Conservation (phyloP, 2,329 filamentous ascomycete species). For the Fusarium veterinarium region DNA sequence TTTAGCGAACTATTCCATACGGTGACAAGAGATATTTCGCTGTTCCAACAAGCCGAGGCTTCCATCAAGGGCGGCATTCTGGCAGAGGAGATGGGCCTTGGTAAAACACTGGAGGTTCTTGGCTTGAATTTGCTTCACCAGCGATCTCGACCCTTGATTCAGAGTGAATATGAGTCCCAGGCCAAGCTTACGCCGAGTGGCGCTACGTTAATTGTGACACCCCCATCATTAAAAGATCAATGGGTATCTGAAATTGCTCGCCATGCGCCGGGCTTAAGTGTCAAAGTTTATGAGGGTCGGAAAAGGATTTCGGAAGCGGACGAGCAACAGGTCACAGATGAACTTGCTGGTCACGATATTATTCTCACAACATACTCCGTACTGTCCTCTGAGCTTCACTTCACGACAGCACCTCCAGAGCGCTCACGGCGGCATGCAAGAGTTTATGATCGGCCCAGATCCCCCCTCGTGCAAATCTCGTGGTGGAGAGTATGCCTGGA, state of each 20-base stretch:
- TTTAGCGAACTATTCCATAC: slow-evolving; percentile 73
- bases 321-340: slow-evolving; percentile 55
- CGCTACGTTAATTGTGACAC: slow-evolving; percentile 72
- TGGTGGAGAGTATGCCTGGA: slow-evolving; percentile 89
- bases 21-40: slow-evolving; percentile 60
- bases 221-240: slow-evolving; percentile 66
- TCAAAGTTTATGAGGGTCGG: slow-evolving; percentile 68
- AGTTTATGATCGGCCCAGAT: slow-evolving; percentile 73
- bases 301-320: slow-evolving; percentile 51
- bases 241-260: slow-evolving; percentile 70
- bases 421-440: slow-evolving; percentile 74
- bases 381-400: slow-evolving; percentile 84
- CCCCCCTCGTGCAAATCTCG: slow-evolving; percentile 81
- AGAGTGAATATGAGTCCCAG: slow-evolving; percentile 32
- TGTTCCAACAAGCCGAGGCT: slow-evolving; percentile 57
- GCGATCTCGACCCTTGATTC: slow-evolving; percentile 52
- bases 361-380: slow-evolving; percentile 75
- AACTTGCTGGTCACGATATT: slow-evolving; percentile 65
- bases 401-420: slow-evolving; percentile 75
- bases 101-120: slow-evolving; percentile 82
- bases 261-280: slow-evolving; percentile 67
- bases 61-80: slow-evolving; percentile 71
- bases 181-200: slow-evolving; percentile 60
- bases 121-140: slow-evolving; percentile 74
- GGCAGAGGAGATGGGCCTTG: slow-evolving; percentile 85